A percentile compares a stretch with the other conserved stretches of the same genome.
Evolutionary conservation across 495 filamentous ascomycete genomes (phyloP).

Genomic region (Echria macrotheca): DNA sequence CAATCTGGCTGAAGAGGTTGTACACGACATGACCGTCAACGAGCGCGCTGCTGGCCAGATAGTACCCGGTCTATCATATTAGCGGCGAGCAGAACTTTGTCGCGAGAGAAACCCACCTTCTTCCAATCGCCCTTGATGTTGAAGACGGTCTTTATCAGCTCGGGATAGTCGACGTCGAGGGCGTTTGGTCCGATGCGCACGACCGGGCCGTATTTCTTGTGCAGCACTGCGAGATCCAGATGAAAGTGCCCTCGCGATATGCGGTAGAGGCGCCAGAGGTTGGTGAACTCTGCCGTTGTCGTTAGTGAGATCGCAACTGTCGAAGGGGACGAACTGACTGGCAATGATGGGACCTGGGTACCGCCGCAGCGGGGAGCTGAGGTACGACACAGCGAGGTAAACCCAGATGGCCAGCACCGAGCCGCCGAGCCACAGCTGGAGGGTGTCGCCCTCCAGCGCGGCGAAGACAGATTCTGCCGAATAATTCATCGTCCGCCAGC

Average conservation of each 20-base stretch:
- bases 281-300: constrained; percentile 16
- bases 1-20: constrained; percentile 32
- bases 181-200: constrained; percentile 36
- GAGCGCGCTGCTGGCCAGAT: constrained; percentile 27
- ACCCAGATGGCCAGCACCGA: background rate
- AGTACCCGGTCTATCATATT: constrained; percentile 30
- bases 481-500: too few relatives aligned
- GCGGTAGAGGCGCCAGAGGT: constrained; percentile 22
- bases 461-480: too few relatives aligned
- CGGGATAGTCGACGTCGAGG: constrained; percentile 32
- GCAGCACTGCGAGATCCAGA: constrained; percentile 19
- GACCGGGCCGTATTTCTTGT: constrained; percentile 34
- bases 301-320: background rate
- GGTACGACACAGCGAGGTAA: background rate
- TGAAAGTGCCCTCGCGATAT: constrained; percentile 15
- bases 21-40: constrained; percentile 31
- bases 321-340: constrained; percentile 16
- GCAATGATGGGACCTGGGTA: constrained; percentile 36
- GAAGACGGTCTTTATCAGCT: constrained; percentile 22
- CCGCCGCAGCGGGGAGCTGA: constrained; percentile 14
- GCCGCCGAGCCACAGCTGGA: background rate
- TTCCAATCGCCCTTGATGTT: constrained; percentile 17
- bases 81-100: background rate
- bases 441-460: background rate
- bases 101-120: constrained; percentile 12